These are phyloP conservation scores for Hysterium pulicare DNA, from an alignment of 2,329 filamentous ascomycete genomes.

Conservation along the genomic window DNA sequence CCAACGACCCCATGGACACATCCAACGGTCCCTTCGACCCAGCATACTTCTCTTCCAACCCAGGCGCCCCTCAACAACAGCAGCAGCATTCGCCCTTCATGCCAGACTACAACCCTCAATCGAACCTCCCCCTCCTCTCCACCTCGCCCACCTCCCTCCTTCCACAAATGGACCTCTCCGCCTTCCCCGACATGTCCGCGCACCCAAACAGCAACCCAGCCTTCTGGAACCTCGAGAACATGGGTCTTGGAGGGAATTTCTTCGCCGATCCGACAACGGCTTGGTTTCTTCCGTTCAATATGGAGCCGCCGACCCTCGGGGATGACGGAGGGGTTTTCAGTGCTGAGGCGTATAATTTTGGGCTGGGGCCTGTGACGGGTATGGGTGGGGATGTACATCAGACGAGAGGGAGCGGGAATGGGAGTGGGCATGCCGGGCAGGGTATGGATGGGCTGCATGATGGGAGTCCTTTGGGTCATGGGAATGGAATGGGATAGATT, in stretches of 20 bases:
- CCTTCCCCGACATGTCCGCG: constrained; percentile 30
- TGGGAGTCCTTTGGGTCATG: no score
- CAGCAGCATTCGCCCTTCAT: constrained; percentile 47
- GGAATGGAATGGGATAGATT: no score
- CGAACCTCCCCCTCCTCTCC: constrained; percentile 39
- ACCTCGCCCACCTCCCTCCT: constrained; percentile 26
- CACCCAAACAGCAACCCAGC: constrained; percentile 31
- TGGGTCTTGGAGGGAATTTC: constrained; percentile 18
- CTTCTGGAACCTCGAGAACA: constrained; percentile 34
- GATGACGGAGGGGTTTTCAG: constrained; percentile 34
- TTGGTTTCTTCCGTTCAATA: constrained; percentile 93
- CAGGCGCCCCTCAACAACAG: constrained; percentile 24
- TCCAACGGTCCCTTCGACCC: constrained; percentile 23
- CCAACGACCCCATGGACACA: constrained; percentile 24
- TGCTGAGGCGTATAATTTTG: constrained; percentile 21
- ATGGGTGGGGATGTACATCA: not conserved
- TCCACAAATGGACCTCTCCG: constrained; percentile 30
- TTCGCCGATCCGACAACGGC: constrained; percentile 55
- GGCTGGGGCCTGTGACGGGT: constrained; percentile 11
- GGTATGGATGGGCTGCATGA: not conserved
- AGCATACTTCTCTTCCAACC: constrained; percentile 24
- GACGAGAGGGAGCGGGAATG: not conserved
- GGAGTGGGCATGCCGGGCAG: not conserved
- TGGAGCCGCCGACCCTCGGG: constrained; percentile 63
- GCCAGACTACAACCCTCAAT: constrained; percentile 21